Evolutionary conservation across 73 alveolate genomes (phyloP).

Genomic region (Paramecium biaurelia): DNA sequence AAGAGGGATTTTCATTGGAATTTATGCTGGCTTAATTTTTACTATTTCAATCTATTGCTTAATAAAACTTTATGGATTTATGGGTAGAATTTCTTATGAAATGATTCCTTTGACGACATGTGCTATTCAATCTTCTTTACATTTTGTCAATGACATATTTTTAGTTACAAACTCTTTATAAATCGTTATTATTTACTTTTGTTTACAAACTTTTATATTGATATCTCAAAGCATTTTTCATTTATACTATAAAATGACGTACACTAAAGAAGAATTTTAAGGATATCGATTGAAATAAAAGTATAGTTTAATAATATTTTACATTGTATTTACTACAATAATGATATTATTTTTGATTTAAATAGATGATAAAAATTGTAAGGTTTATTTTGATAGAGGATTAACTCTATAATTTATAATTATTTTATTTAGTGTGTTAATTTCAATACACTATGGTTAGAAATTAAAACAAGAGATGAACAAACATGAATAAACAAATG

Average conservation of each 20-base stretch:
- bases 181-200: not conserved
- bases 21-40: not conserved
- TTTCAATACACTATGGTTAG: not conserved
- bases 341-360: not conserved
- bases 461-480: not conserved
- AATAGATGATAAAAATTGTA: not conserved
- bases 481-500: not conserved
- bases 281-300: not conserved
- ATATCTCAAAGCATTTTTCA: constrained; percentile 12
- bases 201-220: constrained; percentile 16
- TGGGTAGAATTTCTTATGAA: constrained; percentile 19
- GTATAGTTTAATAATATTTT: not conserved
- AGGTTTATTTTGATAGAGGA: not conserved
- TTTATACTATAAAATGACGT: not conserved
- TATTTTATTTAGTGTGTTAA: not conserved
- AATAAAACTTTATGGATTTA: constrained; percentile 7
- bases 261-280: not conserved
- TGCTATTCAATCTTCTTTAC: constrained; percentile 28
- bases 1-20: constrained; percentile 11
- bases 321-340: not conserved
- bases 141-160: not conserved
- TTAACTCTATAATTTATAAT: not conserved
- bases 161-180: not conserved
- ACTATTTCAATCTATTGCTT: not conserved
- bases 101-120: constrained; percentile 14